phyloP scores from a whole-genome alignment of 2,329 filamentous ascomycete genomes.

The Fusarium oxysporum region DNA sequence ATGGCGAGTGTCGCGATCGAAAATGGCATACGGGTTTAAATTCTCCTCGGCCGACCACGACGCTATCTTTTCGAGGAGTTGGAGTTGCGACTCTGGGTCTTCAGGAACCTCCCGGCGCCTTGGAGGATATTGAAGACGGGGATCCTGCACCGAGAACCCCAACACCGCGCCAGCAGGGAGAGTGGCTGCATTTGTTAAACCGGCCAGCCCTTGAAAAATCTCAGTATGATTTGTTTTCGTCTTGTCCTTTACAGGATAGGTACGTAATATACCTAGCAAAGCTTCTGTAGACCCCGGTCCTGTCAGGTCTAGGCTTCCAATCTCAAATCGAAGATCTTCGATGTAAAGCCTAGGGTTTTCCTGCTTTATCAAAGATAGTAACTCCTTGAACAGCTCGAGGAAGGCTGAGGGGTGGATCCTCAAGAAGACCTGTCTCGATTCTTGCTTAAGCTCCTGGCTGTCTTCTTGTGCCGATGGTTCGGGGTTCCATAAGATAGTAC shows the following conservation, averaged over 20 bases:
- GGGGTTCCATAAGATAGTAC: constrained; percentile 81
- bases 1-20: constrained; percentile 74
- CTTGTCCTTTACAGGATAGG: constrained; percentile 53
- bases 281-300: constrained; percentile 83
- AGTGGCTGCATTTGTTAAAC: constrained; percentile 74
- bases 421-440: constrained; percentile 68
- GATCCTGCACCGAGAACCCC: constrained; percentile 80
- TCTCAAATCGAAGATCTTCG: constrained; percentile 77
- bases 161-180: constrained; percentile 78
- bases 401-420: constrained; percentile 87
- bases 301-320: constrained; percentile 68
- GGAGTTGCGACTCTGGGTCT: constrained; percentile 50
- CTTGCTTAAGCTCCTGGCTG: constrained; percentile 38
- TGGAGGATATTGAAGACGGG: constrained; percentile 82
- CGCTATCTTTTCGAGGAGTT: constrained; percentile 70
- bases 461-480: constrained; percentile 46
- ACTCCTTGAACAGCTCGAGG: constrained; percentile 72
- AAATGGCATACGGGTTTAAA: constrained; percentile 66
- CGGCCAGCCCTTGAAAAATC: constrained; percentile 63
- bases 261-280: constrained; percentile 74
- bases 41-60: constrained; percentile 73
- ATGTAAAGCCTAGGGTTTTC: constrained; percentile 71
- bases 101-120: constrained; percentile 61
- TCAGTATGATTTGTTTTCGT: constrained; percentile 55
- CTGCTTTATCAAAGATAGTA: constrained; percentile 68